phyloP scores from a whole-genome alignment of 768 basidiomycete species.

The Rhizopogon vesiculosus region DNA sequence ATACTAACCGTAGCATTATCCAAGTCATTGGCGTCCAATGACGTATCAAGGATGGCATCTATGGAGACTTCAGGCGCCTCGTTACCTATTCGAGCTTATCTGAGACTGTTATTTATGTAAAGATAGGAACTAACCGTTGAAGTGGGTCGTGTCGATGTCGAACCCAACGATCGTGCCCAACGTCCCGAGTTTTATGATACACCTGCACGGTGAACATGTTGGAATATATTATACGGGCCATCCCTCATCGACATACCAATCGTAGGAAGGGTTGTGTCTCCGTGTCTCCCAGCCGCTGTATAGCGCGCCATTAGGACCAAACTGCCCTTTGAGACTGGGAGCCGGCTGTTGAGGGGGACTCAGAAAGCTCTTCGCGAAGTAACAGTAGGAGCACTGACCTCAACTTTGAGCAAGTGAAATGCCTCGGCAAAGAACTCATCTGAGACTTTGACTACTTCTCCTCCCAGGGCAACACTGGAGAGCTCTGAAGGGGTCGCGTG shows the following conservation, averaged over 20 bases:
- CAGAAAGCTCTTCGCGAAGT: neutral
- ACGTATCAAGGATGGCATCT: constrained; percentile 45
- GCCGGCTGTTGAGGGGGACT: constrained; percentile 55
- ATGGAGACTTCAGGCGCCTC: constrained; percentile 84
- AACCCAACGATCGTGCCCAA: constrained; percentile 72
- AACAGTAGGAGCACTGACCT: constrained; percentile 40
- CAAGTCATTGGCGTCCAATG: constrained; percentile 38
- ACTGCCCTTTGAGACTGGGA: constrained; percentile 89
- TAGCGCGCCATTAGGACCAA: constrained; percentile 91
- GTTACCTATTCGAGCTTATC: constrained; percentile 51
- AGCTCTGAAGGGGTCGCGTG: constrained; percentile 53
- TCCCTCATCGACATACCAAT: constrained; percentile 57
- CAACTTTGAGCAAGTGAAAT: constrained; percentile 73
- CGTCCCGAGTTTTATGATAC: constrained; percentile 84
- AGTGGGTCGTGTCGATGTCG: constrained; percentile 94
- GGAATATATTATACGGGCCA: neutral
- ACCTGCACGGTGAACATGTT: constrained; percentile 44
- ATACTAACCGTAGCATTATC: constrained; percentile 51
- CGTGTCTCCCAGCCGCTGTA: constrained; percentile 94
- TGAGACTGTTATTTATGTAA: neutral
- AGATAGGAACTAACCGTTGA: constrained; percentile 57
- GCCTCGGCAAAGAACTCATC: constrained; percentile 97
- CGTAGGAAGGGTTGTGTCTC: constrained; percentile 82
- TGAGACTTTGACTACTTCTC: constrained; percentile 66
- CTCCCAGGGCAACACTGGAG: constrained; percentile 83